Percentiles rank a stretch among this genome's conserved stretches.
Evolutionary conservation across 2,329 filamentous ascomycete genomes (phyloP).

Genomic region (Epichloe sp.): DNA sequence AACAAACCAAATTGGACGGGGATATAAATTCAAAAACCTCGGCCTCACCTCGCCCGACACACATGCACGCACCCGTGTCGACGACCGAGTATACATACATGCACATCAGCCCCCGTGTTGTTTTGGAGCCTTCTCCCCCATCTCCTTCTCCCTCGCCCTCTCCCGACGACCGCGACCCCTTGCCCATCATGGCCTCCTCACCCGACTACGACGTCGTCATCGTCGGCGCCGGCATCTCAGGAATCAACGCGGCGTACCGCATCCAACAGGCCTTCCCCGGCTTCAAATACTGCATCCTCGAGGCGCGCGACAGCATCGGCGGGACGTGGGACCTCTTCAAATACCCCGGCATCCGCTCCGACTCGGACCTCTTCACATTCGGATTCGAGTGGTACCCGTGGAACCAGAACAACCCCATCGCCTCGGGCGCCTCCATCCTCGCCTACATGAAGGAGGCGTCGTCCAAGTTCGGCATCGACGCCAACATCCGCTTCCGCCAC

Average conservation of each 20-base stretch:
- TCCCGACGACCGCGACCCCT: too few relatives aligned
- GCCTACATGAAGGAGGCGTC: slow-evolving; percentile 38
- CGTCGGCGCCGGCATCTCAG: slow-evolving; percentile 56
- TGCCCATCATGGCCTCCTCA: too few relatives aligned
- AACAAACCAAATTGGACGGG: too few relatives aligned
- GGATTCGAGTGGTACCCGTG: slow-evolving; percentile 59
- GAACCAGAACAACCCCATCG: slow-evolving; percentile 38
- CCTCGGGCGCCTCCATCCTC: slow-evolving; percentile 33
- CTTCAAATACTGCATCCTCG: slow-evolving; percentile 47
- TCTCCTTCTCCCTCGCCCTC: too few relatives aligned
- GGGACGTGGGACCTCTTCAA: slow-evolving; percentile 66
- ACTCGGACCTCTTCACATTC: slow-evolving; percentile 44
- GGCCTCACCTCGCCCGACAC: too few relatives aligned
- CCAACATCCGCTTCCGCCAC: slow-evolving; percentile 35
- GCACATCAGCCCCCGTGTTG: too few relatives aligned
- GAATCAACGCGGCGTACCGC: slow-evolving; percentile 58
- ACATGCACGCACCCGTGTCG: too few relatives aligned
- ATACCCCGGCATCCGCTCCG: slow-evolving; percentile 56
- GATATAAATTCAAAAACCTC: too few relatives aligned
- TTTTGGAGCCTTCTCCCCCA: too few relatives aligned
- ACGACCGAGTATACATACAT: too few relatives aligned
- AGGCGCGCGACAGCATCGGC: slow-evolving; percentile 48
- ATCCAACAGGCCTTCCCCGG: slow-evolving; percentile 42
- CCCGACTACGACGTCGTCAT: slow-evolving; percentile 39
- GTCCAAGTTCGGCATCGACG: slow-evolving; percentile 20